phyloP scores from a whole-genome alignment of 306 rosid genomes.

The Corylus americana region DNA sequence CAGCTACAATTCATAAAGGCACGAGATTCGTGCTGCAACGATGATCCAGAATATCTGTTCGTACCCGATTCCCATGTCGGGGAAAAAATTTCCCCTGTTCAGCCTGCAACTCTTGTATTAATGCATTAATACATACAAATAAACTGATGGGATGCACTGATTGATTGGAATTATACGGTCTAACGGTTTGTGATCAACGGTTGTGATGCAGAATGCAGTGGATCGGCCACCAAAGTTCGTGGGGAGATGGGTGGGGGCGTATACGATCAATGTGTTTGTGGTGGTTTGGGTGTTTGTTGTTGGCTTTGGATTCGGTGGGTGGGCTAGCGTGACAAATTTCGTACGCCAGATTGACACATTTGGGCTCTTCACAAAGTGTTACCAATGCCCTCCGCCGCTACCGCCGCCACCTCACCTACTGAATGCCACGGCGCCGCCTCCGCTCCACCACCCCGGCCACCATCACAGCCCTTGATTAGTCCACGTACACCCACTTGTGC shows the following conservation, averaged over 20 bases:
- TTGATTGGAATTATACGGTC: background rate
- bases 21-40: constrained; percentile 44
- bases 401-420: constrained; percentile 33
- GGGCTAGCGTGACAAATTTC: constrained; percentile 96
- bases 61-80: constrained; percentile 31
- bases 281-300: constrained; percentile 89
- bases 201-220: constrained; percentile 83
- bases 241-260: constrained; percentile 89
- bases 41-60: constrained; percentile 29
- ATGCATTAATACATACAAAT: background rate
- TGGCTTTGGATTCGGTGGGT: constrained; percentile 97
- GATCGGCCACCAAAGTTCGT: constrained; percentile 79
- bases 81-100: constrained; percentile 3
- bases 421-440: constrained; percentile 64
- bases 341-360: constrained; percentile 86
- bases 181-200: constrained; percentile 11
- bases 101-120: background rate
- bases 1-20: constrained; percentile 15
- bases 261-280: constrained; percentile 64
- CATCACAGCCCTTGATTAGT: constrained; percentile 22
- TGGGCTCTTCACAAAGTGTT: constrained; percentile 95
- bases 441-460: constrained; percentile 38
- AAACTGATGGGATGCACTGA: too few species aligned
- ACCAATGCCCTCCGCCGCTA: constrained; percentile 60
- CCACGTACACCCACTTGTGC: background rate